Evolutionary conservation across 495 filamentous ascomycete genomes (phyloP).

Genomic region (Tuber melanosporum): DNA sequence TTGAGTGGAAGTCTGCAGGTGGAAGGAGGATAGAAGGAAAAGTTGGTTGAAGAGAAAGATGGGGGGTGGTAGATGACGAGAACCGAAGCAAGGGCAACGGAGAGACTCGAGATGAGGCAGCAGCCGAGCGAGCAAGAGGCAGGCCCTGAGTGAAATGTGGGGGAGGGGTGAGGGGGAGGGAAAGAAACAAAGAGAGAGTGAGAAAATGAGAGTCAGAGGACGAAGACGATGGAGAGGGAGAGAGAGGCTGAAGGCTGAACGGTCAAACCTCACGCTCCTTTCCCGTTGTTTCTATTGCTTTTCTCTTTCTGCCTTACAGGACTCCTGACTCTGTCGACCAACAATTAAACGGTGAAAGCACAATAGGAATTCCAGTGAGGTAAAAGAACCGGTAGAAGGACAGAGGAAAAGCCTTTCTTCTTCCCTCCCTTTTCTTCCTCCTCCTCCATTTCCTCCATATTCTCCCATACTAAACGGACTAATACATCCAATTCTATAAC

Average conservation of each 20-base stretch:
- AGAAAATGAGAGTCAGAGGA: slow-evolving; percentile 16
- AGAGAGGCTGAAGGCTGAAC: neutral
- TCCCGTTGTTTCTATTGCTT: slow-evolving; percentile 2
- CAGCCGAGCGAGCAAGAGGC: slow-evolving; percentile 10
- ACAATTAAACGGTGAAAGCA: neutral
- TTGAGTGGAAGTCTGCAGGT: slow-evolving; percentile 5
- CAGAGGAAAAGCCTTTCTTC: neutral
- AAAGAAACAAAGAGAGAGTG: slow-evolving; percentile 13
- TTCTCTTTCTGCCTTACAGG: slow-evolving; percentile 1
- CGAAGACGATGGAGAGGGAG: neutral
- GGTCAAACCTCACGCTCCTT: neutral
- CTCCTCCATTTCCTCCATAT: slow-evolving; percentile 9
- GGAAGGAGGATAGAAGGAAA: neutral
- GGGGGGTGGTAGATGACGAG: neutral
- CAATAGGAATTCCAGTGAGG: neutral
- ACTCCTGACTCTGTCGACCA: slow-evolving; percentile 3
- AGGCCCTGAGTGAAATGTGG: slow-evolving; percentile 11
- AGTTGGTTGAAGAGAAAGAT: slow-evolving; percentile 2
- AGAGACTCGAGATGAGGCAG: neutral
- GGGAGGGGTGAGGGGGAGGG: neutral
- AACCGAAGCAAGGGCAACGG: neutral
- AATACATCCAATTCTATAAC: neutral
- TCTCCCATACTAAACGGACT: neutral
- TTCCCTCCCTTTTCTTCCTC: neutral
- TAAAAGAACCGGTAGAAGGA: neutral